A percentile compares a stretch with the other conserved stretches of the same genome.
Evolutionary conservation across 352 stramenopile genomes (phyloP).

Genomic region (Pythium dissotocum): DNA sequence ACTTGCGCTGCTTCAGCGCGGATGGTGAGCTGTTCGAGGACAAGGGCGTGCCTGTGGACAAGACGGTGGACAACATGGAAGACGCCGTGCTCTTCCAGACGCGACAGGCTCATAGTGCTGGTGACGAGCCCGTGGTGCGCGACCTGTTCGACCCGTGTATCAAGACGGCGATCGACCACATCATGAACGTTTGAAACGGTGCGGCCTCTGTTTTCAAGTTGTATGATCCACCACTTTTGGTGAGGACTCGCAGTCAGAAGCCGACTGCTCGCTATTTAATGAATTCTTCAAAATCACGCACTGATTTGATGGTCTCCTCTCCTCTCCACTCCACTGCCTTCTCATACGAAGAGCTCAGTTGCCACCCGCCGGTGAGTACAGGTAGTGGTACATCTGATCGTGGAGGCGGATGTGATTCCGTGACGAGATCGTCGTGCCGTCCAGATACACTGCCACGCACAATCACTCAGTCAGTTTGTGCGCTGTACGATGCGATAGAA

Average conservation of each 20-base stretch:
- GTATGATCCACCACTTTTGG: not conserved
- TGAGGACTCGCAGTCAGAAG: constrained; percentile 1
- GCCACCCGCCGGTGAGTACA: constrained; percentile 48
- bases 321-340: too few species aligned
- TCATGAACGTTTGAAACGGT: constrained; percentile 47
- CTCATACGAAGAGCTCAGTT: constrained; percentile 8
- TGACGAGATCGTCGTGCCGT: constrained; percentile 85
- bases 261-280: not conserved
- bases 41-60: constrained; percentile 59
- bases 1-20: constrained; percentile 68
- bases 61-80: constrained; percentile 37
- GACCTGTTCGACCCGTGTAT: constrained; percentile 58
- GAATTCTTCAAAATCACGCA: not conserved
- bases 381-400: constrained; percentile 96
- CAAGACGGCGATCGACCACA: constrained; percentile 68
- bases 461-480: not conserved
- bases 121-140: constrained; percentile 2
- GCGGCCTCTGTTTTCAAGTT: not conserved
- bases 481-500: too few species aligned
- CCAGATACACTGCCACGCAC: constrained; percentile 63
- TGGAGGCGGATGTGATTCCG: constrained; percentile 90
- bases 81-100: constrained; percentile 17
- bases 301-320: not conserved
- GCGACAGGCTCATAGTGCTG: not conserved
- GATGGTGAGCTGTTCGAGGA: constrained; percentile 63